A percentile compares a stretch with the other conserved stretches of the same genome.
phyloP scores from a whole-genome alignment of 306 rosid genomes.

The Argentina anserina region DNA sequence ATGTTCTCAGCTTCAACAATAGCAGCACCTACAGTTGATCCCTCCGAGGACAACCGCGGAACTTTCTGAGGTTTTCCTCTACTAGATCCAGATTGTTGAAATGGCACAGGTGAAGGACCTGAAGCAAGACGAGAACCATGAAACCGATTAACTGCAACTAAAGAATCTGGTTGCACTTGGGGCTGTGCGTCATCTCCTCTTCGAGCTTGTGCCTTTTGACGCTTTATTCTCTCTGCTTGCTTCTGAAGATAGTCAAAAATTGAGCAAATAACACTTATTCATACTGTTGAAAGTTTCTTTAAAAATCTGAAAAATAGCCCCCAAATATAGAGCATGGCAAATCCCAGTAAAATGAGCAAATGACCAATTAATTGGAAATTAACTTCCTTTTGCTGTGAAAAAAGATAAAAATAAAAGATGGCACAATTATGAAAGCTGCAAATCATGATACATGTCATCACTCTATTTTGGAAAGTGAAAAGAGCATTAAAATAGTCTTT shows the following conservation, averaged over 20 bases:
- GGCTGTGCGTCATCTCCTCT: constrained; percentile 86
- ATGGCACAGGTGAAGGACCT: constrained; percentile 74
- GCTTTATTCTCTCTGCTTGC: constrained; percentile 81
- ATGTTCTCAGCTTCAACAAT: constrained; percentile 84
- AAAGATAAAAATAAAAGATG: neutral
- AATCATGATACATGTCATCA: neutral
- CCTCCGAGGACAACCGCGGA: constrained; percentile 50
- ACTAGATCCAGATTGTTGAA: constrained; percentile 40
- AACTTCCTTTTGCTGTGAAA: neutral
- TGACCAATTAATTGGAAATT: neutral
- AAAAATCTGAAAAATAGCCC: neutral
- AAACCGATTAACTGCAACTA: constrained; percentile 70
- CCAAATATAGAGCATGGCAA: neutral
- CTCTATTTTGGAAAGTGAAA: neutral
- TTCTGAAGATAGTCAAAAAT: constrained; percentile 38
- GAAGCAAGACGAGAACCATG: constrained; percentile 97
- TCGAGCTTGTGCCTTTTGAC: constrained; percentile 65
- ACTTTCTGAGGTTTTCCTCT: constrained; percentile 41
- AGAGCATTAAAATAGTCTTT: neutral
- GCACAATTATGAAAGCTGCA: neutral
- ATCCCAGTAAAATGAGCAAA: neutral
- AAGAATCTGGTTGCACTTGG: constrained; percentile 62
- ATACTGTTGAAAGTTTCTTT: neutral
- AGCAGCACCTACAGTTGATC: constrained; percentile 65
- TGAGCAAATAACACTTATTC: neutral